Evolutionary conservation across 441 rosid species (phyloP).

Genomic region (Gossypium aridum): DNA sequence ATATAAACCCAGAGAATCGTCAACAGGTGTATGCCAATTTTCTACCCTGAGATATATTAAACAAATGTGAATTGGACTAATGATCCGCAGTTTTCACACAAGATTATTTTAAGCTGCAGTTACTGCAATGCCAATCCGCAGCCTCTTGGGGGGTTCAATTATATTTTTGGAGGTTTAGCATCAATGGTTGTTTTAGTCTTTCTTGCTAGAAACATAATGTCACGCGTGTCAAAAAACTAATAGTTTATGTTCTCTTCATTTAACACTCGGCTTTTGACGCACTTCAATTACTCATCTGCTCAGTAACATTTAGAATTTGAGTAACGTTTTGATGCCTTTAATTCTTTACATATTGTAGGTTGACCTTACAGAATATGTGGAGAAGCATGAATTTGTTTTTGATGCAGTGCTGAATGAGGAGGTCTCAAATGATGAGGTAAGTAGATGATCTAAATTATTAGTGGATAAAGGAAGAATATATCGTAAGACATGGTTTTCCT

Average conservation of each 20-base stretch:
- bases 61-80: neutral
- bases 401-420: conserved; percentile 93
- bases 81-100: neutral
- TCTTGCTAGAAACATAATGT: neutral
- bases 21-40: neutral
- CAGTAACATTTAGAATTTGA: neutral
- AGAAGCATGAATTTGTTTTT: conserved; percentile 90
- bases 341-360: conserved; percentile 50
- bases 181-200: neutral
- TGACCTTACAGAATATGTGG: conserved; percentile 89
- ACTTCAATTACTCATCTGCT: neutral
- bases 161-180: neutral
- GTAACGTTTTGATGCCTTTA: neutral
- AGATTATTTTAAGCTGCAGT: neutral
- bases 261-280: neutral
- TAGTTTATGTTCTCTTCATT: neutral
- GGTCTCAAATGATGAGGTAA: conserved; percentile 94
- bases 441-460: conserved; percentile 18
- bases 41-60: neutral
- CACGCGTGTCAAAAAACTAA: neutral
- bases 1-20: neutral
- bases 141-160: neutral
- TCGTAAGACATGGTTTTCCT: neutral
- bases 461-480: neutral
- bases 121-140: neutral